Conservation (phyloP, 192 early-diverging fungal species). For the Linnemannia hyalina region DNA sequence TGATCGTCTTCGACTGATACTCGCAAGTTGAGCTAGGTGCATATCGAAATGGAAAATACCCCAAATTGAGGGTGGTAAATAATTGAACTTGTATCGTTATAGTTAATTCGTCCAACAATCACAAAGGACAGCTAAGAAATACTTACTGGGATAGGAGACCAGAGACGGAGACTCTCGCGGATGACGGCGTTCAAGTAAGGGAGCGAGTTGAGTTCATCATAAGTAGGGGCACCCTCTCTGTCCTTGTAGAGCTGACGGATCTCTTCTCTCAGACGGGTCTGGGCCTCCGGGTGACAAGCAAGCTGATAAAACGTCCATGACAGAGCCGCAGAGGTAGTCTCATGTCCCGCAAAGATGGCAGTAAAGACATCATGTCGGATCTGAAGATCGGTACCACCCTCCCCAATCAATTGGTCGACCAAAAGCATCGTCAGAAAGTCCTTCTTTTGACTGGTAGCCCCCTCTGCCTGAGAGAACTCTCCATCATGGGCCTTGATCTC, state of each 20-base stretch:
- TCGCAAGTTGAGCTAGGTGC: conserved; percentile 40
- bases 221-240: conserved; percentile 34
- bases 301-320: conserved; percentile 65
- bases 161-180: conserved; percentile 64
- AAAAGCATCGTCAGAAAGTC: conserved; percentile 47
- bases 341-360: conserved; percentile 45
- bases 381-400: conserved; percentile 30
- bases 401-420: conserved; percentile 36
- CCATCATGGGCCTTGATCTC: conserved; percentile 30
- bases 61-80: background rate
- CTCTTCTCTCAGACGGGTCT: conserved; percentile 59
- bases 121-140: background rate
- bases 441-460: conserved; percentile 46
- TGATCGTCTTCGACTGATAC: conserved; percentile 48
- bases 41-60: conserved; percentile 19
- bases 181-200: conserved; percentile 64
- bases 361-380: conserved; percentile 48
- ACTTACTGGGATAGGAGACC: conserved; percentile 66
- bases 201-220: conserved; percentile 61
- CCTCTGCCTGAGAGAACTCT: conserved; percentile 30
- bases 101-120: background rate
- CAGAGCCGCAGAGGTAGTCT: conserved; percentile 64
- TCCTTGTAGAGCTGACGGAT: conserved; percentile 30
- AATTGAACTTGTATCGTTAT: background rate
- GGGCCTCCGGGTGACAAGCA: conserved; percentile 50